Evolutionary conservation across 2,329 filamentous ascomycete genomes (phyloP), one percentile per base, ranked within the genome.

Genomic region (Pezicula radicicola): DNA sequence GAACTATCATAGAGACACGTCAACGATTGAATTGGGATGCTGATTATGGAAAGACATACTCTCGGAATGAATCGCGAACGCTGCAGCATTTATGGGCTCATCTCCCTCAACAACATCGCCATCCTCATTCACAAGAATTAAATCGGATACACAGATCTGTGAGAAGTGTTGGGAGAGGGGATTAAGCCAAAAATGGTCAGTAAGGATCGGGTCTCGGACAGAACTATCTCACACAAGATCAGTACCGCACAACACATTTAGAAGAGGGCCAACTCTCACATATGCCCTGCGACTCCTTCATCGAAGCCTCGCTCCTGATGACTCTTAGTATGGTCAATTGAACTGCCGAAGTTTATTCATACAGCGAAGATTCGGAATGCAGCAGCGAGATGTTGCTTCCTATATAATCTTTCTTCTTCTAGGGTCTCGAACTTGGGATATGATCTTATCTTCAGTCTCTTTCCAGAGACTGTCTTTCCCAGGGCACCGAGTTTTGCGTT

Each of bases 41-140:
- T 33, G 30, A 13, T 33, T 33, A 7, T 33, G 30, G 30, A 33
- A 33, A 10, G 4, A 45, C 49, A n/a, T 55, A 60, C 58, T 70
- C 35, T 72, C 73, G 4, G 68, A 70, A 54, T 76, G 73, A 37
- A 76, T 76, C 0, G 72, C 70, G 55, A 75, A 77, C 1, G 72
- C 74, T 1, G 74, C 73, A 6, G 72, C 70, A 51, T 76, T 76
- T 55, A 76, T 69, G n/a, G 55, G 64, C 61, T 70, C 71, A 1
- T 83, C 84, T 3, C 84, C 84, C n/a, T 79, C 81, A 19, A 88
- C 78, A 28, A 88, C 76, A 18, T 79, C 69, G 2, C 85, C 84
- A 0, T 75, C 63, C 52, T 84, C 75, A 59, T 85, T 75, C 2
- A 88, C 84, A 15, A 79, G 78, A 48, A 88, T 86, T 12, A 89